Conservation (phyloP, 2,329 filamentous ascomycete genomes). For the Monosporascus sp. region DNA sequence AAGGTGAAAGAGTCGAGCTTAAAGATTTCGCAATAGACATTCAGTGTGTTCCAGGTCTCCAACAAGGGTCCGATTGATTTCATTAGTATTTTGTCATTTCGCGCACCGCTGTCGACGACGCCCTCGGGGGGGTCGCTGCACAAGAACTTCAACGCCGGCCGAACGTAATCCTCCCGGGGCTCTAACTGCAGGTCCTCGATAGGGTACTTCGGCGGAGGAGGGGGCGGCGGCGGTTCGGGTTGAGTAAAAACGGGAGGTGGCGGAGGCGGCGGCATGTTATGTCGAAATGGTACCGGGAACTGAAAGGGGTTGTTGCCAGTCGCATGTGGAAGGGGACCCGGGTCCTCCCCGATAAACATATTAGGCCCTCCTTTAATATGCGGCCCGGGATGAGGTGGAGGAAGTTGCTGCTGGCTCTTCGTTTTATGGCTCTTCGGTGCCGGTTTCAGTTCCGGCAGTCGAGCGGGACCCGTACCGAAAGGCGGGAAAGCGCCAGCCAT, state of each 20-base stretch:
- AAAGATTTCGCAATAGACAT: conserved; percentile 96
- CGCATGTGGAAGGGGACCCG: conserved; percentile 34
- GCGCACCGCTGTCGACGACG: conserved; percentile 39
- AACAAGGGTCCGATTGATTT: conserved; percentile 79
- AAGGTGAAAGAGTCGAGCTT: conserved; percentile 95
- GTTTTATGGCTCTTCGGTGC: conserved; percentile 65
- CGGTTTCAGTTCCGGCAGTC: conserved; percentile 70
- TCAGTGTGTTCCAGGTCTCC: conserved; percentile 94
- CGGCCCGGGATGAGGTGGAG: conserved; percentile 33
- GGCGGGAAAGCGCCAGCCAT: conserved; percentile 25
- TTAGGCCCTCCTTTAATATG: conserved; percentile 34
- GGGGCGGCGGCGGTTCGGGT: conserved; percentile 56
- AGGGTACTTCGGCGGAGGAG: conserved; percentile 83
- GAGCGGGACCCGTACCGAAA: conserved; percentile 40
- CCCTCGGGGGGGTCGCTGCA: conserved; percentile 58
- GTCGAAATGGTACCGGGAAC: conserved; percentile 38
- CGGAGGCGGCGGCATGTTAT: conserved; percentile 42
- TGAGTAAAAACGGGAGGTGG: conserved; percentile 36
- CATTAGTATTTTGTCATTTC: conserved; percentile 65
- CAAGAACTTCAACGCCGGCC: conserved; percentile 75
- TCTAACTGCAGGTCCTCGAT: conserved; percentile 88
- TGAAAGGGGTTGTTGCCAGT: conserved; percentile 43
- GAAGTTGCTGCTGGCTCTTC: conserved; percentile 44
- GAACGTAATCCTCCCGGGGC: conserved; percentile 58
- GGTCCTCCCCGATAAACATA: conserved; percentile 30